Evolutionary conservation across 192 early-diverging fungal species (phyloP).

Genomic region (Coemansia guatemalensis): DNA sequence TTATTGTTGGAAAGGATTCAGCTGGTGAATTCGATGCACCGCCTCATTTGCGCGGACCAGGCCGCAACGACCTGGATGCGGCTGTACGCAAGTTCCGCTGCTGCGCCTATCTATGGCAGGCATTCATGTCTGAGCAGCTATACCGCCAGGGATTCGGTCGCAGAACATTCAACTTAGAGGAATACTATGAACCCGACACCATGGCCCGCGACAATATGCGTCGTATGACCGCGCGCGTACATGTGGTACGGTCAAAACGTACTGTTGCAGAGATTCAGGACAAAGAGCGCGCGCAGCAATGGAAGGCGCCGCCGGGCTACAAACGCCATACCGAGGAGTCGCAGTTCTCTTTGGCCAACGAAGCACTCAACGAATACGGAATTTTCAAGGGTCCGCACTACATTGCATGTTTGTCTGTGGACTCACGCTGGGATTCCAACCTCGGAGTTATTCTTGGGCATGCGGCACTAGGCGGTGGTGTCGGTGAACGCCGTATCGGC

Average conservation of each 20-base stretch:
- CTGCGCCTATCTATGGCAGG: conserved; percentile 71
- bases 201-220: conserved; percentile 45
- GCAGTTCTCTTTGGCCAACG: conserved; percentile 55
- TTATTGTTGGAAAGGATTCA: conserved; percentile 62
- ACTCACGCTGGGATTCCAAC: conserved; percentile 59
- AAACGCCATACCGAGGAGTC: conserved; percentile 39
- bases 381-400: conserved; percentile 42
- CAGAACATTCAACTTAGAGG: conserved; percentile 67
- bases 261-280: conserved; percentile 60
- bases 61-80: conserved; percentile 50
- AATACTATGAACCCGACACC: conserved; percentile 56
- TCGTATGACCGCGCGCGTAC: conserved; percentile 59
- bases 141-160: conserved; percentile 67
- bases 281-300: conserved; percentile 62
- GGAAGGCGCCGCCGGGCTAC: conserved; percentile 40
- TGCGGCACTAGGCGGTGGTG: conserved; percentile 64
- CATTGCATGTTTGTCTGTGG: conserved; percentile 59
- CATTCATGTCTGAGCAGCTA: conserved; percentile 69
- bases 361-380: conserved; percentile 56
- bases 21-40: conserved; percentile 61
- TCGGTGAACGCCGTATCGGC: conserved; percentile 54
- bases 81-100: conserved; percentile 61
- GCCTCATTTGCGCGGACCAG: conserved; percentile 48
- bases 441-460: conserved; percentile 58
- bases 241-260: conserved; percentile 53